Evolutionary conservation across 129 eudicot genomes (phyloP), one percentile per base, ranked within the genome.

Genomic region (Dittrichia graveolens): DNA sequence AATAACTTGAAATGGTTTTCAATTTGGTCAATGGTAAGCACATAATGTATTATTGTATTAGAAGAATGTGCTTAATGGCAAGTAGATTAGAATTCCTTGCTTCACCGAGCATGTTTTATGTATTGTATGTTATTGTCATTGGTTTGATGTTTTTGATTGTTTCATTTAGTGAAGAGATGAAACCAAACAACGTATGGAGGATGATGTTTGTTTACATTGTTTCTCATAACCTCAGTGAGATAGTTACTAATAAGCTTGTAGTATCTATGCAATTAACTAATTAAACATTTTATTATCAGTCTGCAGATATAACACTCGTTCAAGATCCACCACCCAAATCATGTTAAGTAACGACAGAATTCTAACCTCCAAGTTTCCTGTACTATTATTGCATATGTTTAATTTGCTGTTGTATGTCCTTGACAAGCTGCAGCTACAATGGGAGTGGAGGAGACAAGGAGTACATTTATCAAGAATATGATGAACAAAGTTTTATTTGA

Each of bases 31-130:
- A 12, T 46, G 12, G 11, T 61, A 55, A 76, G 82, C 77, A 71
- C 73, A 61, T 61, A 54, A 71, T 78, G 77, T 78, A 70, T 66
- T 61, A 61, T 59, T 78, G 82, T 65, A 55, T 63, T 77, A 77
- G 82, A 37, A 44, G 54, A n/a, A 62, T 78, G 80, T 75, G 79
- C 73, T 54, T 75, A 65, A 40, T 42, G 16, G 8, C 48, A 31
- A 19, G 58, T 47, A 34, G 44, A 7, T 72, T 72, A 38, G 63
- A n/a, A 71, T 71, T 31, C 8, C 44, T 42, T 58, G 74, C 54
- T 69, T 39, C 61, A 34, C 52, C 38, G 14, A 39, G 18, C 62
- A 41, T 69, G 57, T 35, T 72, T 43, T 53, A 2, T 72, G 24
- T 53, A 2, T 44, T 43, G 44, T 72, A 49, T 58, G 44, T 58